Evolutionary conservation across 2,329 filamentous ascomycete species (phyloP), one percentile per base, ranked within the genome.

Genomic region (Arthroderma uncinatum): DNA sequence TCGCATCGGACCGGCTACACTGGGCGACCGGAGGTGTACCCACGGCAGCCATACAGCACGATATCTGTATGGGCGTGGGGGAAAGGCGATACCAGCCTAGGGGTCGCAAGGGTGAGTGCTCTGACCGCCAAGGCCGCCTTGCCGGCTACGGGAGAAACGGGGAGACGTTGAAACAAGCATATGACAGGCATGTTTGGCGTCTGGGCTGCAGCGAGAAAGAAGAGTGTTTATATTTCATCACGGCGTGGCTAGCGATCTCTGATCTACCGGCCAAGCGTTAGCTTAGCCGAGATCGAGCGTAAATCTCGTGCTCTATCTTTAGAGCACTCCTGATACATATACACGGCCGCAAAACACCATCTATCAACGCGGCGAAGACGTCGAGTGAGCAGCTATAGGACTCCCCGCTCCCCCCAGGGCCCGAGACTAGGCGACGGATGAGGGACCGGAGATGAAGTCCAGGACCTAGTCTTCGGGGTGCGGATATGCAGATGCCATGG

Each of bases 131-230:
- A 19, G 3, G 8, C 40, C 40, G 40, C 21, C 25, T 12, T 44
- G 21, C 19, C 19, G 25, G 2, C 4, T n/a, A 8, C 25, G 44
- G 44, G 25, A 9, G 44, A 50, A 33, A n/a, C 25, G 25, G 6
- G 33, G 44, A 25, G 23, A 50, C 23, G 44, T 50, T 50, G 44
- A 50, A 50, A 50, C 44, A 50, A 50, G 44, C 44, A 50, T 50
- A 33, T 50, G 44, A 44, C 40, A 44, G 40, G 40, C 19, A 28
- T 44, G 21, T 8, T 21, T 42, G 19, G 19, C 40, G 40, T 19
- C 40, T 44, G 21, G 40, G 37, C 12, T 23, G 40, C 10, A 10
- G 39, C 9, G 19, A 25, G 10, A 19, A 28, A 42, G 21, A 23
- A 10, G 40, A n/a, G 40, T 44, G 25, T 44, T 42, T 19, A 44